These are phyloP conservation scores for Apophysomyces elegans DNA, from an alignment of 371 early-diverging fungal genomes.

Conservation along the genomic window DNA sequence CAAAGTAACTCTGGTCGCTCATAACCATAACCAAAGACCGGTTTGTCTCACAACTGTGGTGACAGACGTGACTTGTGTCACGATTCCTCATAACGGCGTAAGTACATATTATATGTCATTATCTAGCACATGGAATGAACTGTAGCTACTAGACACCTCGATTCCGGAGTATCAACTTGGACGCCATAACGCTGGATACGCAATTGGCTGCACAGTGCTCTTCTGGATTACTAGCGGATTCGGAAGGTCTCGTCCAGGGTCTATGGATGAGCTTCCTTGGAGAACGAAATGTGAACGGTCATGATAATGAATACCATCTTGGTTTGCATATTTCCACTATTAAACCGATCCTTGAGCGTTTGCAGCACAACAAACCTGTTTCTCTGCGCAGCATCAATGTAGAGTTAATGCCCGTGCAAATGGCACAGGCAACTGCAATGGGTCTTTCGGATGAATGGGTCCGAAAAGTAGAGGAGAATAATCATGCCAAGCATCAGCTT, in stretches of 20 bases:
- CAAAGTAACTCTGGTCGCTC: constrained; percentile 69
- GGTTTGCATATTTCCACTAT: constrained; percentile 70
- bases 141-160: constrained; percentile 68
- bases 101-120: constrained; percentile 10
- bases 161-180: constrained; percentile 79
- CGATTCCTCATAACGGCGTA: constrained; percentile 77
- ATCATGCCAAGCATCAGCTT: constrained; percentile 69
- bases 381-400: constrained; percentile 67
- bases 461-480: constrained; percentile 70
- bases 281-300: constrained; percentile 70
- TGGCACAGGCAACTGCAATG: constrained; percentile 82
- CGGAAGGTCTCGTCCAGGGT: constrained; percentile 75
- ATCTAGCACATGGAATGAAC: background rate
- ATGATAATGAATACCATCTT: constrained; percentile 80
- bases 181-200: constrained; percentile 88
- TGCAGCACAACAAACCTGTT: constrained; percentile 48
- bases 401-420: constrained; percentile 76
- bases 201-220: constrained; percentile 84
- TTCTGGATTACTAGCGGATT: constrained; percentile 84
- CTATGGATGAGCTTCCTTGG: constrained; percentile 88
- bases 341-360: constrained; percentile 53
- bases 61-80: constrained; percentile 79
- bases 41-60: constrained; percentile 75
- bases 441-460: constrained; percentile 81
- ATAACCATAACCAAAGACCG: constrained; percentile 82